phyloP scores from a whole-genome alignment of 2,329 filamentous ascomycete genomes.

The Colletotrichum abscissum region DNA sequence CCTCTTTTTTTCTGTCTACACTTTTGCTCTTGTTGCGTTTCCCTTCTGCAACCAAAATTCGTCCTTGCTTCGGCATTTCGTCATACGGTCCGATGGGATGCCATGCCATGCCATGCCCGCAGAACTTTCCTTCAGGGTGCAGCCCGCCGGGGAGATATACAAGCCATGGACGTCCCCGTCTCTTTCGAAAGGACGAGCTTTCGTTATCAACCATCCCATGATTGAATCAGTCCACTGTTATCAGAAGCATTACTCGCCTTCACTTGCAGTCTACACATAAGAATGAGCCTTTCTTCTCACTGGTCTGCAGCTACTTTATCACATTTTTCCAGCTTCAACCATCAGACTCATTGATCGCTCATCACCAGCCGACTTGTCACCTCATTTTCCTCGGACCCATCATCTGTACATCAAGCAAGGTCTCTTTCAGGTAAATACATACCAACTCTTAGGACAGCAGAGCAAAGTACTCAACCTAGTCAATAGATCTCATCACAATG shows the following conservation, averaged over 20 bases:
- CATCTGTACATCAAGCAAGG: no score
- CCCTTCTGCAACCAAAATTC: neutral
- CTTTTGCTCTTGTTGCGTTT: neutral
- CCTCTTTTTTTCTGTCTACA: neutral
- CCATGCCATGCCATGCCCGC: neutral
- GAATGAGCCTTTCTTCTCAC: neutral
- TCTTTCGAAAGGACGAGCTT: neutral
- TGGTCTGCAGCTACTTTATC: neutral
- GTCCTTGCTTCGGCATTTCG: constrained; percentile 6
- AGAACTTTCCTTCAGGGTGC: constrained; percentile 11
- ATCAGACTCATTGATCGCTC: neutral
- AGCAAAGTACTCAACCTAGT: neutral
- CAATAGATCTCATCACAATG: constrained; percentile 9
- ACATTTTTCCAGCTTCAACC: neutral
- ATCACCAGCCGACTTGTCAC: neutral
- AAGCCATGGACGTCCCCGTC: neutral
- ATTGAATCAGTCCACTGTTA: neutral
- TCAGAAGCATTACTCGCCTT: neutral
- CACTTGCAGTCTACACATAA: neutral
- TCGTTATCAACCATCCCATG: neutral
- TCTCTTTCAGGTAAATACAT: neutral
- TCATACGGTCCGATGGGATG: constrained; percentile 1
- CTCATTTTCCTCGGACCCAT: neutral
- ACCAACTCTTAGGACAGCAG: no score
- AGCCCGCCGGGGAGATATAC: neutral